A percentile compares a stretch with the other conserved stretches of the same genome.
phyloP scores from a whole-genome alignment of 495 filamentous ascomycete species.

The Friedmanniomyces simplex region DNA sequence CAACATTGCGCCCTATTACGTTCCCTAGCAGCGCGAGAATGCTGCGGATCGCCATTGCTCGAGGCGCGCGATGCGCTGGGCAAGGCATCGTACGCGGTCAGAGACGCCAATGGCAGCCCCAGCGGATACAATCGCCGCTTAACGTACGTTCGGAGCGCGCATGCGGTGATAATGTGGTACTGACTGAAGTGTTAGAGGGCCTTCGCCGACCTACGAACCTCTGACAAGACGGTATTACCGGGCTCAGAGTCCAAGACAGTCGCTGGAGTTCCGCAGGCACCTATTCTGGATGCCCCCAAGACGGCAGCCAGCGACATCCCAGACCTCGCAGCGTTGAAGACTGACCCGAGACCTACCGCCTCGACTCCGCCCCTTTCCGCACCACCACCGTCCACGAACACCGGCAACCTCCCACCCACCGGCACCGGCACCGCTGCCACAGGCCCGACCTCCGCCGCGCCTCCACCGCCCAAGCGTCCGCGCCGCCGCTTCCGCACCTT shows the following conservation, averaged over 20 bases:
- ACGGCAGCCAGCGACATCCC: constrained; percentile 33
- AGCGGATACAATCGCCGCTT: constrained; percentile 5
- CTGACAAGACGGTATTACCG: constrained; percentile 41
- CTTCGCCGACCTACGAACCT: constrained; percentile 49
- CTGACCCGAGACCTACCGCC: constrained; percentile 42
- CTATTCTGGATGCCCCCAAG: constrained; percentile 31
- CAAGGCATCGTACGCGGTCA: neutral
- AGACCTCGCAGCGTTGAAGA: constrained; percentile 42
- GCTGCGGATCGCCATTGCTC: constrained; percentile 11
- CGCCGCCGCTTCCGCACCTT: constrained; percentile 67
- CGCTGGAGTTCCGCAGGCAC: constrained; percentile 38
- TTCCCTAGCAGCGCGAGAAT: neutral
- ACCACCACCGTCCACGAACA: constrained; percentile 22
- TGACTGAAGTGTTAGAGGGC: constrained; percentile 35
- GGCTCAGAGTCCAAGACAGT: constrained; percentile 45
- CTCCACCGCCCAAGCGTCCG: constrained; percentile 42
- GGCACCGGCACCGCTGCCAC: constrained; percentile 31
- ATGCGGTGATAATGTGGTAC: neutral
- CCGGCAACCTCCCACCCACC: constrained; percentile 22
- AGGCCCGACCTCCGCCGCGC: constrained; percentile 18
- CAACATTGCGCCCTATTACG: neutral
- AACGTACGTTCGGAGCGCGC: neutral
- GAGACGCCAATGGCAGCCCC: constrained; percentile 14
- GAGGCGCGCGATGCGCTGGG: constrained; percentile 8
- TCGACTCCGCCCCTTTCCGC: constrained; percentile 33